A percentile compares a stretch with the other conserved stretches of the same genome.
These are phyloP conservation scores for Lentinus tigrinus DNA, from an alignment of 768 basidiomycete species.

Conservation along the genomic window DNA sequence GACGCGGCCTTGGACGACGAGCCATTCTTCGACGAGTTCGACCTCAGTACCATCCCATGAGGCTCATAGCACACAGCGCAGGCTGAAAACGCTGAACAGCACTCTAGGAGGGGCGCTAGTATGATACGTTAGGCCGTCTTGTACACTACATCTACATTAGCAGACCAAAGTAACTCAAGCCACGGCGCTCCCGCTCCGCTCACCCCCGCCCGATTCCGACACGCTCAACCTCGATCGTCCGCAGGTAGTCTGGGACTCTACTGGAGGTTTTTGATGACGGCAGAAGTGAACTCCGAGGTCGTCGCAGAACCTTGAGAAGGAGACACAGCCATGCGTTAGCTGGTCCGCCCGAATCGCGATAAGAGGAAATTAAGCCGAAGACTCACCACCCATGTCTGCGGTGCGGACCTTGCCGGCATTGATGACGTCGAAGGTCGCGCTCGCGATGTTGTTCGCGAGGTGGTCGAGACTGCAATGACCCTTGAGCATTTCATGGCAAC, in stretches of 20 bases:
- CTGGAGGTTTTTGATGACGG: conserved; percentile 80
- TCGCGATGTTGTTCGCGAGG: conserved; percentile 91
- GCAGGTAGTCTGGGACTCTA: conserved; percentile 7
- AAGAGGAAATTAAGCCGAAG: neutral
- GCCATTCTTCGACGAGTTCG: conserved; percentile 44
- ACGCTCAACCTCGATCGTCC: neutral
- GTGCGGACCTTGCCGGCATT: conserved; percentile 86
- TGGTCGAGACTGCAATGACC: conserved; percentile 68
- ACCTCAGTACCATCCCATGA: conserved; percentile 31
- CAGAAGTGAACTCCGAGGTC: conserved; percentile 93
- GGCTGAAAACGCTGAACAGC: neutral
- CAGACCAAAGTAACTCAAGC: conserved; percentile 12
- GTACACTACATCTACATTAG: conserved; percentile 24
- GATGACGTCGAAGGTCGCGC: conserved; percentile 90
- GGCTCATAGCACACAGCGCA: neutral
- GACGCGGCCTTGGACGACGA: conserved; percentile 51
- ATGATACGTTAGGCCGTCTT: conserved; percentile 17
- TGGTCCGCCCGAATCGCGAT: neutral
- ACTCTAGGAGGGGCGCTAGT: conserved; percentile 10
- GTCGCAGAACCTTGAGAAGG: conserved; percentile 67
- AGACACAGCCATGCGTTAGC: neutral
- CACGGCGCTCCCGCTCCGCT: conserved; percentile 4
- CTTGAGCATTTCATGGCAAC: neutral
- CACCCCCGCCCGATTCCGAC: neutral
- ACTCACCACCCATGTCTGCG: conserved; percentile 91